Base-by-base conservation (phyloP, 768 basidiomycete species). In the Tulasnella sp. region DNA sequence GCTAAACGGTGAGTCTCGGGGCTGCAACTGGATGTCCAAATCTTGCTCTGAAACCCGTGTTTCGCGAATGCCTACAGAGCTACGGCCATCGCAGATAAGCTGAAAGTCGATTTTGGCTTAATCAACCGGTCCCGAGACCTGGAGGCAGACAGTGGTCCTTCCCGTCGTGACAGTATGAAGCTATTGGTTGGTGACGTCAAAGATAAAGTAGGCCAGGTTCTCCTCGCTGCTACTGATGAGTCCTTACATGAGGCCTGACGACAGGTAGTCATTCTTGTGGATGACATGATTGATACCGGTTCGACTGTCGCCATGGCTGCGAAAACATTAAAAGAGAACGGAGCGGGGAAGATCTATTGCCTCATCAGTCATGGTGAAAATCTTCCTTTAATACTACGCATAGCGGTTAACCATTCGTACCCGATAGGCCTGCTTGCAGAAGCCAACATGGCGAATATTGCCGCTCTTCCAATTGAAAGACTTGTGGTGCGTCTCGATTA, bases 231-330 rank as follows among this genome's bases (percentile, higher is more conserved):
- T n/a, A 21, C 34, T 81, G 81, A 46, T 76, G 18, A 79, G 81
- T 80, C 74, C 80, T 79, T 58, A 74, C 72, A 31, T 19, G 44
- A 71, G 52, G 14, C 3, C 31, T 21, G 31, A 8, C 79, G 95
- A 8, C 78, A 96, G 93, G 89, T 96, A 76, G 96, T 94, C 52
- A 95, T 99, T 83, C 89, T 99, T 71, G 95, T 99, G 44, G 98
- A 99, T 85, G 98, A 99, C 84, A 99, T 99, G 97, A 93, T 98
- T 83, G 98, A 99, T 84, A 95, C 95, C 7, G 97, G 97, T 18
- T 89, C 88, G 48, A 99, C 98, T n/a, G 88, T 99, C 39, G 88
- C 90, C 19, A 87, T 97, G 19, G 98, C 98, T 16, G 91, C 91
- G 9, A 90, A 90, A 71, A 94, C 95, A n/a, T 88, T 99, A 71